phyloP scores from a whole-genome alignment of 495 filamentous ascomycete genomes.

The Annulohypoxylon stygium region DNA sequence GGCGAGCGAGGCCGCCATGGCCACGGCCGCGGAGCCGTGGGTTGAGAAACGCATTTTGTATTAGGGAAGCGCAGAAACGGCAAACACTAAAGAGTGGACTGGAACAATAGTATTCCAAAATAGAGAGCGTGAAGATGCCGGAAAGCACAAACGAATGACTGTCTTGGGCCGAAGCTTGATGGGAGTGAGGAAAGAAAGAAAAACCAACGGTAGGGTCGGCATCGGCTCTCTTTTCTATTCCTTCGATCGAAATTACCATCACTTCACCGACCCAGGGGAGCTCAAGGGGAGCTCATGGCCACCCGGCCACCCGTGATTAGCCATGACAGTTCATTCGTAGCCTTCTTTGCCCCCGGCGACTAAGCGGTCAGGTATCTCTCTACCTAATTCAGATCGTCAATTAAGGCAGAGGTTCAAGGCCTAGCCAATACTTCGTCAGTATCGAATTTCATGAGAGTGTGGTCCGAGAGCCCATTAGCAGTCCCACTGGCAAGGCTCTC shows the following conservation, averaged over 20 bases:
- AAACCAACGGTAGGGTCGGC: conserved; percentile 30
- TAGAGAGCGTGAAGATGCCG: conserved; percentile 47
- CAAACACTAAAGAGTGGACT: conserved; percentile 52
- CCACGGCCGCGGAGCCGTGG: conserved; percentile 51
- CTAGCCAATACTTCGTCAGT: conserved; percentile 28
- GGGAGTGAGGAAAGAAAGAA: conserved; percentile 43
- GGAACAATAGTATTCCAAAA: conserved; percentile 49
- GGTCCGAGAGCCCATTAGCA: conserved; percentile 24
- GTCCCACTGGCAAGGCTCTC: conserved; percentile 42
- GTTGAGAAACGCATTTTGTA: conserved; percentile 50
- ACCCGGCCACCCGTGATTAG: conserved; percentile 44
- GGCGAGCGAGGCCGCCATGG: conserved; percentile 50
- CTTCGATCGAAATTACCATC: conserved; percentile 45
- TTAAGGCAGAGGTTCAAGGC: conserved; percentile 25
- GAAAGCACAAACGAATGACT: conserved; percentile 51
- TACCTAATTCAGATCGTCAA: conserved; percentile 48
- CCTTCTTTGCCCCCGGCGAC: conserved; percentile 17
- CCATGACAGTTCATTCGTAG: conserved; percentile 25
- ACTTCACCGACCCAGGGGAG: conserved; percentile 18
- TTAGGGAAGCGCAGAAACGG: conserved; percentile 34
- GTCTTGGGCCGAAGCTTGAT: conserved; percentile 48
- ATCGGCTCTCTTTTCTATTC: conserved; percentile 48
- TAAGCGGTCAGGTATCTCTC: conserved; percentile 38
- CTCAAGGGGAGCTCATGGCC: conserved; percentile 30
- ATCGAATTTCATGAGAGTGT: conserved; percentile 23